phyloP scores from a whole-genome alignment of 2,329 filamentous ascomycete genomes.

The Cladosporium oxysporum region DNA sequence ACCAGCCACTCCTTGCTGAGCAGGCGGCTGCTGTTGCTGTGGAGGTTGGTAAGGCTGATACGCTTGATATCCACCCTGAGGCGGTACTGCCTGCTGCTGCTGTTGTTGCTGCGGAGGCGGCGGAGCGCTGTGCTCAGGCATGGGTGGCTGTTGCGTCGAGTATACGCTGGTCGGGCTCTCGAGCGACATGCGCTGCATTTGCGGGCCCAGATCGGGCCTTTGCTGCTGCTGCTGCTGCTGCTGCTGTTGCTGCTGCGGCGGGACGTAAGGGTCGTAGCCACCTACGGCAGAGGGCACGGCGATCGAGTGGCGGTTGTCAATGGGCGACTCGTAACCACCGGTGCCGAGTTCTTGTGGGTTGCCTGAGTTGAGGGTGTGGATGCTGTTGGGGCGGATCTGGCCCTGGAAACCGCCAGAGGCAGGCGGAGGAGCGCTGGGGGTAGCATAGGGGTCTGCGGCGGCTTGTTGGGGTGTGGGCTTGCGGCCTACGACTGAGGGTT shows the following conservation, averaged over 20 bases:
- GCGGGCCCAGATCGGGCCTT: constrained; percentile 26
- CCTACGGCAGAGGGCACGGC: not conserved
- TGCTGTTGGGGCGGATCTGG: constrained; percentile 43
- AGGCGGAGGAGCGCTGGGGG: constrained; percentile 28
- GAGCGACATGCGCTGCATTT: constrained; percentile 32
- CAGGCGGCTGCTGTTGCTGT: constrained; percentile 26
- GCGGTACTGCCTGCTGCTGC: not conserved
- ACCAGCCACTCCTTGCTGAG: constrained; percentile 25
- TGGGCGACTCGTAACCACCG: constrained; percentile 49
- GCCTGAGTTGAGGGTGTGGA: constrained; percentile 41
- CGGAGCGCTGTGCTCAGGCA: constrained; percentile 3
- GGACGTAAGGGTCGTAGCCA: constrained; percentile 28
- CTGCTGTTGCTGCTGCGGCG: constrained; percentile 21
- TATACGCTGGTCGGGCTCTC: constrained; percentile 35
- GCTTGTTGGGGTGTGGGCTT: constrained; percentile 31
- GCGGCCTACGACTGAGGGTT: constrained; percentile 28
- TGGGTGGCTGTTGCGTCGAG: constrained; percentile 7
- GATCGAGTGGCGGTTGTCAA: constrained; percentile 45
- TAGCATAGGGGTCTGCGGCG: constrained; percentile 23
- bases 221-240: constrained; percentile 27
- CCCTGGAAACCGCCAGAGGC: constrained; percentile 39
- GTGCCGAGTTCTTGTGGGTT: constrained; percentile 52
- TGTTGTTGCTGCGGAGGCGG: constrained; percentile 8
- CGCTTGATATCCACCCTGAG: constrained; percentile 31
- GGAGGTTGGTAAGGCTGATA: constrained; percentile 38